Base-by-base conservation (phyloP, 306 rosid genomes). In the Gillenia trifoliata region DNA sequence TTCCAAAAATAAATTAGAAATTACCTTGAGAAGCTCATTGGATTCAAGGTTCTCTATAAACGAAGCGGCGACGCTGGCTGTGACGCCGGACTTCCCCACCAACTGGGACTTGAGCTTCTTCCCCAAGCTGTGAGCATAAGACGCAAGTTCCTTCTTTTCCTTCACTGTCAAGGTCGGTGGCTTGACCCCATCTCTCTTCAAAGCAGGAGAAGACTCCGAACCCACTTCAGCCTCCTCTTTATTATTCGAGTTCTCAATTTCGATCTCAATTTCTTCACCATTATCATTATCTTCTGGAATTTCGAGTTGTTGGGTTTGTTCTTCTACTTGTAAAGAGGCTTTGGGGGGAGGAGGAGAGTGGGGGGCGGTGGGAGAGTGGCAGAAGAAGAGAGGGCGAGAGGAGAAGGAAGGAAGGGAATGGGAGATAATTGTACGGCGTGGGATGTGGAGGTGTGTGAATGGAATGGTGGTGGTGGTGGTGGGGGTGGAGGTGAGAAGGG, bases 1-100 rank as follows among this genome's bases (percentile, higher is more conserved):
- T 43, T 43, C 19, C 11, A 11, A 40, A 41, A 2, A 20, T 16
- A 3, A 20, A 30, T 38, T 40, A 36, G 12, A 68, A 52, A 52
- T 36, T 85, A 91, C 98, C 96, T 94, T 91, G 54, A 91, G 93
- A 87, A 94, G 96, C 83, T 94, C 98, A 34, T 91, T 94, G 26
- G 97, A 76, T 81, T 94, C 98, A 28, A 94, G 98, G 25, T 83
- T 94, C 83, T 94, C 93, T 6, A 85, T 38, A 86, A 94, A 93
- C 61, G 96, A 85, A 6, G 91, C 66, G 3, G 92, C 96, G 60
- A 93, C 72, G 75, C 74, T 89, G 36, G 89, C 56, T 0, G 97
- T 94, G 40, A 94, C 90, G 62, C 98, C 98, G 57, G 92, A 86
- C 66, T 91, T 94, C 0, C 97, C 98, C 70, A 94, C 97, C 87